These are phyloP conservation scores for Rasamsonia emersonii DNA, from an alignment of 2,329 filamentous ascomycete genomes.

Conservation along the genomic window DNA sequence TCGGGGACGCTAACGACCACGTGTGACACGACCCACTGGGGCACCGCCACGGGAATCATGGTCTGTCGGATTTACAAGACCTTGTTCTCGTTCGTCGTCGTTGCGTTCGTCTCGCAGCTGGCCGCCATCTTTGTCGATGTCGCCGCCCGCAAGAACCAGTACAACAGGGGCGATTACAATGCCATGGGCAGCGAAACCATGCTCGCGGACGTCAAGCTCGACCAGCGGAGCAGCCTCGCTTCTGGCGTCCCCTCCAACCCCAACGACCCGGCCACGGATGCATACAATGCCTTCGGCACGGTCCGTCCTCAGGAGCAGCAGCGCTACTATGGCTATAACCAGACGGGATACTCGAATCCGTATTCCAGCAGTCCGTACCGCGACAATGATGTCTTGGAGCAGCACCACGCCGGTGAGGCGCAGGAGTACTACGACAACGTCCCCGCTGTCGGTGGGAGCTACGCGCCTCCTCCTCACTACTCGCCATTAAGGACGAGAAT, in stretches of 20 bases:
- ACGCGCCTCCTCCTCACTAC: slow-evolving; percentile 8
- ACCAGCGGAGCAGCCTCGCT: slow-evolving; percentile 16
- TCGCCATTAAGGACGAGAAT: slow-evolving; percentile 14
- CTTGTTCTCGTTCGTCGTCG: slow-evolving; percentile 47
- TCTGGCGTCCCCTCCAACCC: slow-evolving; percentile 3
- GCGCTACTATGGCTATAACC: slow-evolving; percentile 4
- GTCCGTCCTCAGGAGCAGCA: slow-evolving; percentile 8
- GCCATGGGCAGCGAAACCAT: slow-evolving; percentile 34
- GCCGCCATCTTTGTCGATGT: slow-evolving; percentile 44
- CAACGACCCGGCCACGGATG: slow-evolving; percentile 3
- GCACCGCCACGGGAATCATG: slow-evolving; percentile 45
- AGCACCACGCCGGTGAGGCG: slow-evolving; percentile 18
- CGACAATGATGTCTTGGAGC: slow-evolving; percentile 10
- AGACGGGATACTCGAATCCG: slow-evolving; percentile 5
- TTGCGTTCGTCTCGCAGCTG: slow-evolving; percentile 40
- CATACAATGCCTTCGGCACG: slow-evolving; percentile 10
- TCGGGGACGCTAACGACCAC: slow-evolving; percentile 43
- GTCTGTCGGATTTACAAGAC: slow-evolving; percentile 53
- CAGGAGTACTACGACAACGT: slow-evolving; percentile 21
- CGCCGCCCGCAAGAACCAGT: slow-evolving; percentile 38
- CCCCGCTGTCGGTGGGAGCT: slow-evolving; percentile 13
- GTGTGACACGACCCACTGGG: slow-evolving; percentile 45
- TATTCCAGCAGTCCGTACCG: slow-evolving; percentile 2
- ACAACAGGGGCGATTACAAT: slow-evolving; percentile 40
- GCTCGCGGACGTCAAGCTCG: slow-evolving; percentile 24